These are phyloP conservation scores for Skeletonema marinoi DNA, from an alignment of 108 stramenopile genomes.

Conservation along the genomic window DNA sequence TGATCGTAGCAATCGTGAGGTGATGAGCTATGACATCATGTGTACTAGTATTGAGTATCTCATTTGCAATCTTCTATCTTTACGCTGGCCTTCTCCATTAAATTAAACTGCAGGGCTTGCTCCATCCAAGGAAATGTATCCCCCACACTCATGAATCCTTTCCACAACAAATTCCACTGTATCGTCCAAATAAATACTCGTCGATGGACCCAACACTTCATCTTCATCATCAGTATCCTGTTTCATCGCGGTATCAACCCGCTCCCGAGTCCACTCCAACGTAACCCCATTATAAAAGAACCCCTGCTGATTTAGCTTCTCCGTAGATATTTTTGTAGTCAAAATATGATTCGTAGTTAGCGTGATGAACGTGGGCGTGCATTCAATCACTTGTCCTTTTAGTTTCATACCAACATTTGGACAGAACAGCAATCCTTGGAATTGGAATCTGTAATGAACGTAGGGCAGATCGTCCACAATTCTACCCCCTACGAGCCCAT, in stretches of 20 bases:
- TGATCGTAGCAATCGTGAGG: not conserved
- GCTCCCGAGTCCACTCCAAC: constrained; percentile 49
- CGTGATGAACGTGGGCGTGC: constrained; percentile 44
- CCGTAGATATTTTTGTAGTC: constrained; percentile 46
- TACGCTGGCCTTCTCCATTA: not conserved
- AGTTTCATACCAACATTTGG: constrained; percentile 50
- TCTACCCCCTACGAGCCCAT: constrained; percentile 30
- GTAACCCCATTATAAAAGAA: constrained; percentile 37
- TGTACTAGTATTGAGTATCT: not conserved
- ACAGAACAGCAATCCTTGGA: constrained; percentile 43
- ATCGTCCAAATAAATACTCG: constrained; percentile 51
- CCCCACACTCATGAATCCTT: constrained; percentile 47
- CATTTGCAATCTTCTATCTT: not conserved
- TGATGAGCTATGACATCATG: not conserved
- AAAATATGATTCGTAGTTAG: constrained; percentile 47
- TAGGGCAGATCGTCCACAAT: constrained; percentile 50
- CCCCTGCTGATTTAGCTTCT: constrained; percentile 43
- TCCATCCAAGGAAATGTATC: constrained; percentile 46
- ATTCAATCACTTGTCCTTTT: constrained; percentile 50
- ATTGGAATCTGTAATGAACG: constrained; percentile 43
- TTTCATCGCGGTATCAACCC: constrained; percentile 6
- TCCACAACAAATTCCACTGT: constrained; percentile 47
- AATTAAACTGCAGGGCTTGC: constrained; percentile 34
- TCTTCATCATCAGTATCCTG: constrained; percentile 11
- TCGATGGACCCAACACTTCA: constrained; percentile 43